Evolutionary conservation across 2,329 filamentous ascomycete genomes (phyloP).

Genomic region (Westerdykella sp.): DNA sequence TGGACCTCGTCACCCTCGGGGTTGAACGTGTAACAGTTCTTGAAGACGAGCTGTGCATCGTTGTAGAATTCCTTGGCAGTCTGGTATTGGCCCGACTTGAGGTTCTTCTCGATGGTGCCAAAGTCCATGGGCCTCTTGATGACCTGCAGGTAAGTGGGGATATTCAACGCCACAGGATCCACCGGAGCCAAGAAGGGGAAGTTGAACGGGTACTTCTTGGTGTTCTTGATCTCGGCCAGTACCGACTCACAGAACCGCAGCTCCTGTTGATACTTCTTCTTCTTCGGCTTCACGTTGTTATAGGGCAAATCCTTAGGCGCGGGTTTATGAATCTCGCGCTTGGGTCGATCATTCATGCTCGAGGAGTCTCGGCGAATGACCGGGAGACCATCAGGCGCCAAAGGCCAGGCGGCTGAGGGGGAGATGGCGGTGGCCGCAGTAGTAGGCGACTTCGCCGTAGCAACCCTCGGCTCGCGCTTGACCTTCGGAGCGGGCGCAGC

Average conservation of each 20-base stretch:
- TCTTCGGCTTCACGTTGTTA: conserved; percentile 73
- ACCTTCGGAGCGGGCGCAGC: conserved; percentile 28
- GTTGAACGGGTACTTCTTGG: conserved; percentile 62
- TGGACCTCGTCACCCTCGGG: conserved; percentile 69
- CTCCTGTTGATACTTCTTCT: conserved; percentile 82
- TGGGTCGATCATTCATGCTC: conserved; percentile 72
- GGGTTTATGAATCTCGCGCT: conserved; percentile 87
- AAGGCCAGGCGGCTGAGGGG: conserved; percentile 58
- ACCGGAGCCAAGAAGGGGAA: conserved; percentile 76
- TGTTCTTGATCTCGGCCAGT: conserved; percentile 68
- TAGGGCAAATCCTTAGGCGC: conserved; percentile 91
- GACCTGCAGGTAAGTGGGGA: conserved; percentile 85
- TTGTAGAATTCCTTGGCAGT: conserved; percentile 79
- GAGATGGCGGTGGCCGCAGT: conserved; percentile 36
- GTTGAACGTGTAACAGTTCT: conserved; percentile 92
- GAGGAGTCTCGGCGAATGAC: conserved; percentile 81
- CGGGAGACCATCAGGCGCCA: conserved; percentile 70
- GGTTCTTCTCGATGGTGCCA: conserved; percentile 69
- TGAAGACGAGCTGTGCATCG: conserved; percentile 75
- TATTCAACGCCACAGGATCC: conserved; percentile 88
- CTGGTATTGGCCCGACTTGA: conserved; percentile 71
- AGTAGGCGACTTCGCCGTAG: conserved; percentile 43
- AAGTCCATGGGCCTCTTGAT: conserved; percentile 98
- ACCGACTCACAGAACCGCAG: conserved; percentile 84
- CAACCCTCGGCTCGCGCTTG: conserved; percentile 45